Base-by-base conservation (phyloP, 2,329 filamentous ascomycete species). In the Blastomyces percursus region DNA sequence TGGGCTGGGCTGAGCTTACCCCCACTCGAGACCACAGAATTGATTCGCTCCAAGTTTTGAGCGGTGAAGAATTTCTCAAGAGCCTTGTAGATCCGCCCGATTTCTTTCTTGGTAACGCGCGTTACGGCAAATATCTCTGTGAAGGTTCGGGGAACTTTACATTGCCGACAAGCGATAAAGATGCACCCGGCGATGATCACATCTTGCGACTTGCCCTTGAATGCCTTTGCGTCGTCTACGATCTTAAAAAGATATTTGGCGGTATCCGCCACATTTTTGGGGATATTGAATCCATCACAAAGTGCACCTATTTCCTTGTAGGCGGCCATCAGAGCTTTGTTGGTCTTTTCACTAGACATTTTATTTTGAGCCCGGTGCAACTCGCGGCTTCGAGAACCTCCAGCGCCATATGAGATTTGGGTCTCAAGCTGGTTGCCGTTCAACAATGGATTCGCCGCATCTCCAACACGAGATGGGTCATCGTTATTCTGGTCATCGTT, bases 401-500 rank as follows among this genome's bases (percentile, higher is more conserved):
- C 83, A 61, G 93, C 90, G 63, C 87, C 88, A 72, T 90, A 95
- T 58, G 90, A 90, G 67, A 97, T 96, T 67, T 83, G 86, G 6
- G 92, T 96, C 72, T 92, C 86, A 55, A 96, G 86, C 77, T 96
- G 91, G 67, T 91, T 88, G 62, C 91, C 92, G 71, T 96, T 91
- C 63, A 96, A 83, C 52, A 99, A 86, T 61, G 90, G 88, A 72
- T 97, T 96, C 64, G 88, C 87, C 6, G 89, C 90, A 69, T 97
- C 94, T 79, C 94, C 94, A 67, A 99, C 93, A 91, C 94, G 94
- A 64, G 91, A 96, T 4, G 95, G 94, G 69, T 99, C 94, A 70
- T 97, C 95, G 71, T 90, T 92, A 71, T 90, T 91, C 75, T 96
- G 91, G 74, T 99, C 95, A 72, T 99, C 94, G 74, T 97, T 97